phyloP scores from a whole-genome alignment of 2,329 filamentous ascomycete genomes.

The Neurospora crassa region DNA sequence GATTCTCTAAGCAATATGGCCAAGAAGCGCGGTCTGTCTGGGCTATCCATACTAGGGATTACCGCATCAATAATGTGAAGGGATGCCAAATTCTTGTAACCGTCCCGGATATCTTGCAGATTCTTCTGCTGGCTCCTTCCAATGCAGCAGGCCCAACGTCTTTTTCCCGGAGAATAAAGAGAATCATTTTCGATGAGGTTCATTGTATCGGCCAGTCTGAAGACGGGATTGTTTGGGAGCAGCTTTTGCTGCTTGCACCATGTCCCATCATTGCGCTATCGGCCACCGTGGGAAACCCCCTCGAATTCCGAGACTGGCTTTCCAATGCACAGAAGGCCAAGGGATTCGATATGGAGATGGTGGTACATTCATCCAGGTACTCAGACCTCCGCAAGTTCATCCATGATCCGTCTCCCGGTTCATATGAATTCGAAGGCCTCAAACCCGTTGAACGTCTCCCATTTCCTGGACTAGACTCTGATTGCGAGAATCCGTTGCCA shows the following conservation, averaged over 20 bases:
- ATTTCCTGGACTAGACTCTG: constrained; percentile 35
- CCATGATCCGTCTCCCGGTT: constrained; percentile 40
- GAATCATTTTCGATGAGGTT: constrained; percentile 77
- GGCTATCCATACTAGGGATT: constrained; percentile 70
- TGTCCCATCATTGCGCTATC: constrained; percentile 74
- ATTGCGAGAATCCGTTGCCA: constrained; percentile 31
- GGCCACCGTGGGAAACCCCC: constrained; percentile 68
- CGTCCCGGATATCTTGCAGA: constrained; percentile 69
- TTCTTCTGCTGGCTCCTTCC: constrained; percentile 58
- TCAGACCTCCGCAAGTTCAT: constrained; percentile 70
- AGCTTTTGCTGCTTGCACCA: constrained; percentile 61
- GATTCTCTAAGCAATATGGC: constrained; percentile 58
- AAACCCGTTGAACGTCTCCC: constrained; percentile 30
- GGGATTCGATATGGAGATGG: constrained; percentile 55
- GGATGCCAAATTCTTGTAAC: constrained; percentile 70
- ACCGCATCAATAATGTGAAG: constrained; percentile 62
- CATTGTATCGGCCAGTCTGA: constrained; percentile 71
- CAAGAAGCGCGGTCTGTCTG: constrained; percentile 59
- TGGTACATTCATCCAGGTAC: constrained; percentile 60
- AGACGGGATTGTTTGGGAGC: constrained; percentile 71
- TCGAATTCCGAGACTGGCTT: constrained; percentile 62
- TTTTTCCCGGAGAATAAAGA: constrained; percentile 59
- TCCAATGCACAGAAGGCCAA: constrained; percentile 51
- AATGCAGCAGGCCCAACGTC: constrained; percentile 45
- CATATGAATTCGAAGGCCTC: constrained; percentile 43